Base-by-base conservation (phyloP, 805 yeast genomes). In the Brettanomyces custersianus region DNA sequence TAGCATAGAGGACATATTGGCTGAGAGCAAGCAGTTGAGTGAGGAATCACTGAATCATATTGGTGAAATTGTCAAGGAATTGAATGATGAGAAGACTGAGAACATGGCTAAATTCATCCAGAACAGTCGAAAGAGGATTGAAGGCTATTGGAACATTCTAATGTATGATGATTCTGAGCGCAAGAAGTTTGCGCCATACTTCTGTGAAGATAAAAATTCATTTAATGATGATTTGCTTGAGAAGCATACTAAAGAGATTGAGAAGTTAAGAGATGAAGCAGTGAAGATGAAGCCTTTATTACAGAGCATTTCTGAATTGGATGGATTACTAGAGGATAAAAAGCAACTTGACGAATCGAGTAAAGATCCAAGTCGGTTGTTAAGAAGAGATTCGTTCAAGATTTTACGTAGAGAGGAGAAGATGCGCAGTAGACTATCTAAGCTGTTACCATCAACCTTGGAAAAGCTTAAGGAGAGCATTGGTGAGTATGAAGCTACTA, bases 341-440 rank as follows among this genome's bases (percentile, higher is more conserved):
- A 44, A 54, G 2, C 71, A 71, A 32, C 66, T 92, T 26, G 79
- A 69, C 25, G 80, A 75, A 41, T 75, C 92, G 4, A 70, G 81
- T 2, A 79, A 75, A 48, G 92, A 90, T 53, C 77, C 96, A 0
- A 76, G 90, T 0, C 68, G 97, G 42, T 65, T 88, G 29, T 56
- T 81, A 31, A 74, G 80, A 42, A 74, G 83, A 49, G 78, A 81
- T 47, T 80, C 87, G 2, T 88, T 90, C 43, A 79, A 77, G 41
- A 79, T 88, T 18, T 61, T 90, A 40, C 65, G 82, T 39, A 72
- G 80, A 39, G 98, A 90, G 52, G 96, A 87, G 52, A 79, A 70
- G 49, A 63, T 77, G 27, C 63, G 96, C 37, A 80, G 80, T 45
- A 70, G 71, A 36, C 65, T 88, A 6, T 59, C 72, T n/a, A 74